Evolutionary conservation across 768 basidiomycete species (phyloP), one percentile per base, ranked within the genome.

Genomic region (Fibroporia radiculosa): DNA sequence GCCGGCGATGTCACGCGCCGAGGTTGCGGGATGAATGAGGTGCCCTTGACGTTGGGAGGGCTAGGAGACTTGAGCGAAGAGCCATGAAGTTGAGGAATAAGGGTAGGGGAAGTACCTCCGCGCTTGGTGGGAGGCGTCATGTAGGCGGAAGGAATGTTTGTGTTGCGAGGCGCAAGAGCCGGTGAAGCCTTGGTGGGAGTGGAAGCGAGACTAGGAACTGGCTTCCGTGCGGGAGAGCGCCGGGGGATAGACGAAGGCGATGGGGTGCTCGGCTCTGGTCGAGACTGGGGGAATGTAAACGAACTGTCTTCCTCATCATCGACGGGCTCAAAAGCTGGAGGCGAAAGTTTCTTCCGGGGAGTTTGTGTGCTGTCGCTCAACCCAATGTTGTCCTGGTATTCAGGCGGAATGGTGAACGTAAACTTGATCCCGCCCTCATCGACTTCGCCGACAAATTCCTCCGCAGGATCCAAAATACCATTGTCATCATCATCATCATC

Each of bases 381-480:
- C 40, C 47, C 47, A 23, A 44, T 51, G 12, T 49, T 44, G 12
- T 50, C 45, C 40, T 50, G 37, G 42, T 47, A 55, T 25, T 48
- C 47, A 6, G 48, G 51, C n/a, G 85, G 80, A 16, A 80, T 75
- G 3, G 75, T 78, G 49, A 88, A 86, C 3, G 73, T 82, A 53
- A 88, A 86, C 49, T 73, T 78, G 57, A 89, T 84, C 4, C 85
- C 86, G 24, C 80, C 67, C 32, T 69, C 77, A 33, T 76, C 74
- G 45, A 61, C 66, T 40, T 82, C 76, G 24, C 79, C 80, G 44
- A 78, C 69, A 52, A 78, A 72, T 33, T 77, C 72, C 18, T 70
- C 70, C 12, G 73, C 72, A 12, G 33, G 33, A 32, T 72, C 67
- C 4, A 55, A 35, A 18, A 32, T 22, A 5, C 25, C 54, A 16